These are phyloP conservation scores for Mortierella sp. DNA, from an alignment of 371 early-diverging fungal species.

Conservation along the genomic window DNA sequence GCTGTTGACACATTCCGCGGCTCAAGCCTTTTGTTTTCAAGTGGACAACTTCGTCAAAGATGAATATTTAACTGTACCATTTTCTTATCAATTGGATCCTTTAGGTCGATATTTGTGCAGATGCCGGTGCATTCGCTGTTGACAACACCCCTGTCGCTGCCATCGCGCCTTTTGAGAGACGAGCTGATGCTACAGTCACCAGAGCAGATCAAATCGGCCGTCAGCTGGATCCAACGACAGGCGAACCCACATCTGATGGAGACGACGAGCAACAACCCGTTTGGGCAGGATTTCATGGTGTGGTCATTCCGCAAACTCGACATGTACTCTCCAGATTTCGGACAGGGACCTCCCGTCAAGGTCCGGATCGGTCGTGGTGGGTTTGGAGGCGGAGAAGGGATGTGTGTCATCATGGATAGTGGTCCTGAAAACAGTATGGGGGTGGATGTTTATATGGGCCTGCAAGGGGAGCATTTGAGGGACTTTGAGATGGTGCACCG, in stretches of 20 bases:
- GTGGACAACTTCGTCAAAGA: neutral
- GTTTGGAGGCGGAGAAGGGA: slow-evolving; percentile 54
- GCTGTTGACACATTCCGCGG: neutral
- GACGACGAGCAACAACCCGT: slow-evolving; percentile 43
- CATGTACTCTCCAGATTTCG: slow-evolving; percentile 48
- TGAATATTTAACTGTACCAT: neutral
- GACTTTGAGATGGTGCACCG: slow-evolving; percentile 50
- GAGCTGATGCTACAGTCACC: slow-evolving; percentile 50
- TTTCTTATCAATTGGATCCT: neutral
- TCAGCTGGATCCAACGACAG: slow-evolving; percentile 53
- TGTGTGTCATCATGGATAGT: slow-evolving; percentile 57
- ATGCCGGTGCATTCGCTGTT: slow-evolving; percentile 56
- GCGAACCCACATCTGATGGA: slow-evolving; percentile 54
- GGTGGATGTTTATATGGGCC: slow-evolving; percentile 52
- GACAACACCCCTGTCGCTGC: slow-evolving; percentile 53
- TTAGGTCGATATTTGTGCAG: slow-evolving; percentile 50
- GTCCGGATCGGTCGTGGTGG: slow-evolving; percentile 53
- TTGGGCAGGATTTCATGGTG: slow-evolving; percentile 51
- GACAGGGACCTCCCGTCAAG: slow-evolving; percentile 40
- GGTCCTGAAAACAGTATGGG: slow-evolving; percentile 18
- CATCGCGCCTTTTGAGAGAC: slow-evolving; percentile 49
- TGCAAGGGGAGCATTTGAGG: slow-evolving; percentile 52
- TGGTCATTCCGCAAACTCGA: slow-evolving; percentile 54
- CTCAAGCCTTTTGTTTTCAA: neutral
- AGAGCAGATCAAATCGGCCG: slow-evolving; percentile 45